These are phyloP conservation scores for Pisolithus sp. DNA, from an alignment of 768 basidiomycete species.

Conservation along the genomic window DNA sequence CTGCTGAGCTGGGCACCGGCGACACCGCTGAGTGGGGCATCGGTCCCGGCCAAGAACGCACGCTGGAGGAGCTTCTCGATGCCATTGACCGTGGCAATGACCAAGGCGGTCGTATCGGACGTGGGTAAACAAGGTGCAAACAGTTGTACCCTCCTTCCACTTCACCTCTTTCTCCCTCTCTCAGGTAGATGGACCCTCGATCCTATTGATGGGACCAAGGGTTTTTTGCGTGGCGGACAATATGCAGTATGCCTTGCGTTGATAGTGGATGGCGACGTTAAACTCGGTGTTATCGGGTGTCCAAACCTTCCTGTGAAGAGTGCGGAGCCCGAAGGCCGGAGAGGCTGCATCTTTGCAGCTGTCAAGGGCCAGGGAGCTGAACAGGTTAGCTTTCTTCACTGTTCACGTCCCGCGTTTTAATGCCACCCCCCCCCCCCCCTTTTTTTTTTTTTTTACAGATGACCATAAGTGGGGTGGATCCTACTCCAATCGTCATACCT, in stretches of 20 bases:
- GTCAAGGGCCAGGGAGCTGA: slow-evolving; percentile 81
- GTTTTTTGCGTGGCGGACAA: slow-evolving; percentile 87
- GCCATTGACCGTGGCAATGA: slow-evolving; percentile 83
- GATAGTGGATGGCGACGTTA: slow-evolving; percentile 69
- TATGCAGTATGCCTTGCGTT: slow-evolving; percentile 89
- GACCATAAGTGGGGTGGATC: slow-evolving; percentile 44
- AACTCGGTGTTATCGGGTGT: slow-evolving; percentile 86
- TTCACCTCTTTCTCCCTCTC: not conserved
- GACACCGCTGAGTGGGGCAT: slow-evolving; percentile 70
- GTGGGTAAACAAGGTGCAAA: slow-evolving; percentile 37
- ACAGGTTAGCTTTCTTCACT: slow-evolving; percentile 37
- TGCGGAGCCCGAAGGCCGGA: slow-evolving; percentile 46
- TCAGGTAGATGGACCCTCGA: slow-evolving; percentile 83
- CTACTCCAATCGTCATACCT: slow-evolving; percentile 45
- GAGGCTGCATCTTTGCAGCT: slow-evolving; percentile 81
- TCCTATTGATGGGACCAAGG: slow-evolving; percentile 91
- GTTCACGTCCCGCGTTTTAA: not conserved
- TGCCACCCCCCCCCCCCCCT: not conserved
- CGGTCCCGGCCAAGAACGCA: slow-evolving; percentile 50
- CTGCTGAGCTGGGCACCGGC: slow-evolving; percentile 41
- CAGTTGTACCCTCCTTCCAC: not conserved
- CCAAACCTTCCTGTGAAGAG: slow-evolving; percentile 75
- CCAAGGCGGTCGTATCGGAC: slow-evolving; percentile 63
- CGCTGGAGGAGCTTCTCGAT: slow-evolving; percentile 58
- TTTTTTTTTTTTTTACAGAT: slow-evolving; percentile 30